Evolutionary conservation across 306 rosid genomes (phyloP).

Genomic region (Rosa chinensis): DNA sequence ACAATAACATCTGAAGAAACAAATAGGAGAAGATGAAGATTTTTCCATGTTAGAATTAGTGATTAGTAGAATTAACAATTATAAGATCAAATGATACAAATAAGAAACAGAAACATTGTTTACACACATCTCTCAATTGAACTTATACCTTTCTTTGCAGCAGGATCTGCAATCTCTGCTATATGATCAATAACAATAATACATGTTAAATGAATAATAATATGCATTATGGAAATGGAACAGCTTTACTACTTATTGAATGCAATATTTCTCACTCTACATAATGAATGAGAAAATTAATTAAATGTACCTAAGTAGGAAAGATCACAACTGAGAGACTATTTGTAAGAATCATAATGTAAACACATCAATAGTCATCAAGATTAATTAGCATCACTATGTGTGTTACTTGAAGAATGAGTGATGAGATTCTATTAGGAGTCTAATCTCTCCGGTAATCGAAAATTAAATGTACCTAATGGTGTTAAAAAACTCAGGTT

Average conservation of each 20-base stretch:
- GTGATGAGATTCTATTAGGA: too few species aligned
- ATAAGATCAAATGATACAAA: slow-evolving; percentile 1
- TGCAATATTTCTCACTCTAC: neutral
- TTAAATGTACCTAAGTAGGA: too few species aligned
- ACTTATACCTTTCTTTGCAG: slow-evolving; percentile 29
- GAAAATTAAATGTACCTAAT: neutral
- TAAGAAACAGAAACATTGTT: neutral
- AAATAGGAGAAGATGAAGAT: slow-evolving; percentile 12
- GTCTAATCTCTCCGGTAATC: too few species aligned
- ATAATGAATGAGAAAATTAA: neutral
- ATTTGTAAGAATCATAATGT: too few species aligned
- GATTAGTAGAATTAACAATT: neutral
- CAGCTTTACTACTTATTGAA: neutral
- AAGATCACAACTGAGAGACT: neutral
- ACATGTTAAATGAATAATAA: neutral
- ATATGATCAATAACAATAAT: neutral
- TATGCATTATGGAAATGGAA: neutral
- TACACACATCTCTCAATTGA: slow-evolving; percentile 42
- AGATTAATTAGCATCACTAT: too few species aligned
- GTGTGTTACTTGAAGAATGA: too few species aligned
- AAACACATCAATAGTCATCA: too few species aligned
- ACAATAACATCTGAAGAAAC: slow-evolving; percentile 47
- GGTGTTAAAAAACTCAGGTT: neutral
- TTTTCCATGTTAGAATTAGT: neutral
- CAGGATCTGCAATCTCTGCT: slow-evolving; percentile 45